Evolutionary conservation across 2,329 filamentous ascomycete species (phyloP), one percentile per base, ranked within the genome.

Genomic region (Cytospora leucostoma): DNA sequence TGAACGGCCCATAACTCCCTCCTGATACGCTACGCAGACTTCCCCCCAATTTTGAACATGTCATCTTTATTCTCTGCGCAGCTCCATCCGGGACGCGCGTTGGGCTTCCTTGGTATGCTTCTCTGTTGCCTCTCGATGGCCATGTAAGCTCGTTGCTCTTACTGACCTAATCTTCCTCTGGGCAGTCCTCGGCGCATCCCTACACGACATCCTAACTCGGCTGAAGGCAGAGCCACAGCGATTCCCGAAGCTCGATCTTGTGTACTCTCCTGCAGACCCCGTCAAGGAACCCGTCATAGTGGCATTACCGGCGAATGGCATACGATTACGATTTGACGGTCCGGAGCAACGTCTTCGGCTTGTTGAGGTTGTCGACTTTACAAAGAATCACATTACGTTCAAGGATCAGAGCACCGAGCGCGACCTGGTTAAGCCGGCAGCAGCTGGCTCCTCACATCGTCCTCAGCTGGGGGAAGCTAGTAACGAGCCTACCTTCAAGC

Each of bases 251-350:
- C 87, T 98, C 74, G 89, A 97, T 70, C 80, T 97, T 38, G 83
- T 88, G 52, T 96, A 95, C 77, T 92, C 92, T 34, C 83, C 88
- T n/a, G 79, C 85, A 17, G 79, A 87, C 13, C 94, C 95, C 4
- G 83, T 97, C 38, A 82, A 82, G 37, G 85, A 91, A 34, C 91
- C 93, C 0, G 84, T 97, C 19, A 80, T 91, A 51, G 77, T 98
- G 61, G 83, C 82, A 19, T 84, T 99, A 4, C 91, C 93, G 1
- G 84, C 86, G 4, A 99, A 98, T 76, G 95, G 95, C 34, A 76
- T 99, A 35, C 90, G 94, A 13, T 79, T 99, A 59, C 92, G 92
- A 50, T 99, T 99, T 73, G 95, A 99, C 73, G 95, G 93, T 0
- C 88, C 91, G 4, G 93, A 98, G 71, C 95, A 99, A 76, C 87